A percentile compares a stretch with the other conserved stretches of the same genome.
phyloP scores from a whole-genome alignment of 805 yeast genomes.

The Ogataea glucozyma region DNA sequence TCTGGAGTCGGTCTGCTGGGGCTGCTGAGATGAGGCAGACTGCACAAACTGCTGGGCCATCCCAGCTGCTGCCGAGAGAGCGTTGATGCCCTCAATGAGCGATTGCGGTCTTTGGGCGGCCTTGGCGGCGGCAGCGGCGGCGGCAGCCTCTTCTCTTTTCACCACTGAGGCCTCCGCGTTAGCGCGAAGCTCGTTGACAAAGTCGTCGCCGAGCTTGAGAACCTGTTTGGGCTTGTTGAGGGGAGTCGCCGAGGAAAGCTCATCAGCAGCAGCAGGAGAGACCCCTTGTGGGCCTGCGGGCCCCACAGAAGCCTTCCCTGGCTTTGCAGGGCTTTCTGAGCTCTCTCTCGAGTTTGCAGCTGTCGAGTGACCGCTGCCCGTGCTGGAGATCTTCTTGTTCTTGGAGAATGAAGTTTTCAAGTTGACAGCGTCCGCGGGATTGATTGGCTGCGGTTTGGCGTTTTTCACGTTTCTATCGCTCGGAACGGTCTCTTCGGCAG shows the following conservation, averaged over 20 bases:
- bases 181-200: constrained; percentile 31
- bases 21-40: not conserved
- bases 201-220: constrained; percentile 28
- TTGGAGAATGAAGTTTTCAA: constrained; percentile 50
- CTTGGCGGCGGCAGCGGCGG: constrained; percentile 28
- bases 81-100: constrained; percentile 15
- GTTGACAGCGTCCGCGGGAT: constrained; percentile 64
- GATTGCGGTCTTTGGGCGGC: constrained; percentile 14
- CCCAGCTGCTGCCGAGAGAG: constrained; percentile 19
- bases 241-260: too few species aligned
- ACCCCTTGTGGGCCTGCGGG: too few species aligned
- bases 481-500: constrained; percentile 51
- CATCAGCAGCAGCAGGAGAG: too few species aligned
- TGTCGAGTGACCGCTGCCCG: constrained; percentile 24
- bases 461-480: constrained; percentile 24
- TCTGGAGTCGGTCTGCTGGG: constrained; percentile 10
- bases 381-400: constrained; percentile 12
- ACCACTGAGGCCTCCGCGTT: constrained; percentile 33
- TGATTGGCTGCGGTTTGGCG: constrained; percentile 39
- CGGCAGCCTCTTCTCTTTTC: constrained; percentile 30
- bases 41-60: constrained; percentile 13
- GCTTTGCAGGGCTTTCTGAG: constrained; percentile 25
- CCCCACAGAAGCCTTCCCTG: too few species aligned
- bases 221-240: constrained; percentile 22
- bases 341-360: constrained; percentile 25